Percentiles rank a stretch among this genome's conserved stretches.
Conservation (phyloP, 2,329 filamentous ascomycete species). For the Aspergillus calidoustus region DNA sequence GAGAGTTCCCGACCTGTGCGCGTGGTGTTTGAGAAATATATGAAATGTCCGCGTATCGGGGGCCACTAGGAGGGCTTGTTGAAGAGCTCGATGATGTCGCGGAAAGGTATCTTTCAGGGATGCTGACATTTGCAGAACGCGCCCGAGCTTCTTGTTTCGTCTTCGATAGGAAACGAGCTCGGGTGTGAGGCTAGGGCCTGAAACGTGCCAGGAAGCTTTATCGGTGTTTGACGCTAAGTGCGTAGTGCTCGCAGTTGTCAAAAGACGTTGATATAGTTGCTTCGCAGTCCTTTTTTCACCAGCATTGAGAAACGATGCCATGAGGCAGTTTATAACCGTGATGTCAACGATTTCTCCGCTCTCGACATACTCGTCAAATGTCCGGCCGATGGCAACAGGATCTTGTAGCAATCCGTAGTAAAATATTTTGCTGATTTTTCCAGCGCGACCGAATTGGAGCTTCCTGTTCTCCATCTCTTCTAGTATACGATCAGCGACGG, state of each 20-base stretch:
- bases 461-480: constrained; percentile 76
- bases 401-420: constrained; percentile 79
- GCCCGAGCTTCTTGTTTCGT: constrained; percentile 50
- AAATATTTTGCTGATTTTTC: constrained; percentile 80
- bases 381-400: constrained; percentile 71
- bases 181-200: constrained; percentile 30
- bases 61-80: constrained; percentile 67
- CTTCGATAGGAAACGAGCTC: constrained; percentile 45
- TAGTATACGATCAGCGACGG: constrained; percentile 81
- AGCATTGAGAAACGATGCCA: constrained; percentile 74
- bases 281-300: constrained; percentile 79
- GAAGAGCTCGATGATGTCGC: constrained; percentile 63
- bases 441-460: constrained; percentile 74
- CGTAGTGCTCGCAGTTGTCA: constrained; percentile 56
- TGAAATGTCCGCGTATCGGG: constrained; percentile 81
- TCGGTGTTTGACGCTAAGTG: constrained; percentile 35
- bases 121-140: constrained; percentile 52
- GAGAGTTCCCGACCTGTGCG: constrained; percentile 70
- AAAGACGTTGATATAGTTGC: constrained; percentile 84
- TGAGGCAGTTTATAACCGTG: constrained; percentile 82
- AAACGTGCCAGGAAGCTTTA: constrained; percentile 27
- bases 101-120: constrained; percentile 54
- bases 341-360: constrained; percentile 88
- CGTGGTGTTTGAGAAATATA: constrained; percentile 77
- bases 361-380: constrained; percentile 82